Evolutionary conservation across 306 rosid genomes (phyloP).

Genomic region (Vigna nakashimae): DNA sequence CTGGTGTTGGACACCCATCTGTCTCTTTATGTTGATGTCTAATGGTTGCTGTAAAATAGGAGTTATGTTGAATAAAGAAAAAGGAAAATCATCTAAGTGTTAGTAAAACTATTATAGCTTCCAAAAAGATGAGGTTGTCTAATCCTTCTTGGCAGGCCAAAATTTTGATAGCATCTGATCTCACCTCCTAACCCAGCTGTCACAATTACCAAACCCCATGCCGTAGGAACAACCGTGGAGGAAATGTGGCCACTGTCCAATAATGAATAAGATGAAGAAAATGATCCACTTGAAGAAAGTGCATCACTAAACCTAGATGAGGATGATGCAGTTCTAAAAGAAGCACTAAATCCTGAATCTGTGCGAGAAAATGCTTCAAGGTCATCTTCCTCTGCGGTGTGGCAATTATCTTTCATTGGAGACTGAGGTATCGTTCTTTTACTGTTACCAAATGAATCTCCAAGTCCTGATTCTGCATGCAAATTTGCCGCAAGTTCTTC

Average conservation of each 20-base stretch:
- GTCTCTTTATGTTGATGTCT: not conserved
- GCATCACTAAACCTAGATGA: constrained; percentile 48
- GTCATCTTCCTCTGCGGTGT: constrained; percentile 46
- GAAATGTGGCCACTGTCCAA: constrained; percentile 50
- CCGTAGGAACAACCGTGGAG: constrained; percentile 57
- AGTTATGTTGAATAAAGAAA: not conserved
- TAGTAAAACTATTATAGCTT: constrained; percentile 39
- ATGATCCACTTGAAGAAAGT: constrained; percentile 51
- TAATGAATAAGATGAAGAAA: constrained; percentile 43
- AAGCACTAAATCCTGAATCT: constrained; percentile 53
- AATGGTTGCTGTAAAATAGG: not conserved
- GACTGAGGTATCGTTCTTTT: constrained; percentile 53
- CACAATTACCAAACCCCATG: constrained; percentile 93
- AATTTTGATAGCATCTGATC: constrained; percentile 83
- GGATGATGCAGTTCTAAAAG: constrained; percentile 52
- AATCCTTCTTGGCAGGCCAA: constrained; percentile 70
- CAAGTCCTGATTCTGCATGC: constrained; percentile 42
- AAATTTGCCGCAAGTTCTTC: constrained; percentile 53
- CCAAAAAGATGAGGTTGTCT: constrained; percentile 57
- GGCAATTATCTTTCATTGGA: constrained; percentile 48
- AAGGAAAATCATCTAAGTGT: not conserved
- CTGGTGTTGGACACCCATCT: not conserved
- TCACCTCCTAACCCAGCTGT: constrained; percentile 79
- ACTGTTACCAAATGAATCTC: constrained; percentile 41
- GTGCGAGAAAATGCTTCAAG: constrained; percentile 39